phyloP scores from a whole-genome alignment of 2,329 filamentous ascomycete species.

The Ceratocystis colombiana region DNA sequence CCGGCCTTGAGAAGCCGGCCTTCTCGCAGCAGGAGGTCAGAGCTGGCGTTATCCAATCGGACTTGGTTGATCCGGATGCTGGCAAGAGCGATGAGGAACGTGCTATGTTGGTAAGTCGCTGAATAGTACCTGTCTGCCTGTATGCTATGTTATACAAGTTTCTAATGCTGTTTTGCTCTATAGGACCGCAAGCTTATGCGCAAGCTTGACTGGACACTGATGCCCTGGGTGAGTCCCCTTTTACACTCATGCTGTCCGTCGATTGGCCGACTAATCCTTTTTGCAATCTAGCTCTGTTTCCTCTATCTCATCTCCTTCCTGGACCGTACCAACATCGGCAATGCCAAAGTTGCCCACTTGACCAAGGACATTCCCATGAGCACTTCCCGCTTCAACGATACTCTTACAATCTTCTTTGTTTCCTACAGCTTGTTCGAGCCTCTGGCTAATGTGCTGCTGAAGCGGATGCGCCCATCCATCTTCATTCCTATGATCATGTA shows the following conservation, averaged over 20 bases:
- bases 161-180: not conserved
- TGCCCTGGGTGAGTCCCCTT: constrained; percentile 43
- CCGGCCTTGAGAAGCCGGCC: constrained; percentile 20
- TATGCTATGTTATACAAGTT: not conserved
- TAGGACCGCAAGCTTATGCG: constrained; percentile 53
- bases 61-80: constrained; percentile 42
- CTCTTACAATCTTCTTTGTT: constrained; percentile 76
- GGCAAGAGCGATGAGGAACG: constrained; percentile 54
- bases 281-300: constrained; percentile 45
- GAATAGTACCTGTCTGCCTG: not conserved
- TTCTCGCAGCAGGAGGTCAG: constrained; percentile 17
- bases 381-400: constrained; percentile 58
- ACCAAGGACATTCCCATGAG: constrained; percentile 51
- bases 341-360: constrained; percentile 51
- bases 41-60: constrained; percentile 6
- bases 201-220: constrained; percentile 51
- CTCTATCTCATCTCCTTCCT: constrained; percentile 67
- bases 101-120: constrained; percentile 45
- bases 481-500: constrained; percentile 78
- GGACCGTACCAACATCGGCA: constrained; percentile 67
- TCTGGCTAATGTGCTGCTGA: constrained; percentile 69
- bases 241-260: not conserved
- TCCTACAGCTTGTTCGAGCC: constrained; percentile 73
- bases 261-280: not conserved
- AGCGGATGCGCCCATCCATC: constrained; percentile 61